Evolutionary conservation across 257 asterid genomes (phyloP).

Genomic region (Nicotiana sylvestris): DNA sequence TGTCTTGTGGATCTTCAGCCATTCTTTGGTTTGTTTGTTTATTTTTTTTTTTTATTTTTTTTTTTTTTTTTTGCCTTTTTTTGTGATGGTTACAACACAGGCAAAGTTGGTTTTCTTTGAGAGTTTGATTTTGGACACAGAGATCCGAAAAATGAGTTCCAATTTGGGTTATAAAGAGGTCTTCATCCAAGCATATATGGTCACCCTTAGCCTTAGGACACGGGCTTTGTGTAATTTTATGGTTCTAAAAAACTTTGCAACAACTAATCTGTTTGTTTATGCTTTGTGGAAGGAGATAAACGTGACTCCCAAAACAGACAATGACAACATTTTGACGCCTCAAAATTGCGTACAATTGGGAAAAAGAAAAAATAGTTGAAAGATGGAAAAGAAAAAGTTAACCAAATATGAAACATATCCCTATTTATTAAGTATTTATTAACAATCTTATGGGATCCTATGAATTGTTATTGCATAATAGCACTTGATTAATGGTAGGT

Average conservation of each 20-base stretch:
- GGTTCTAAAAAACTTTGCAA: background rate
- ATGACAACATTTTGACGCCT: background rate
- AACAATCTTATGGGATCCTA: background rate
- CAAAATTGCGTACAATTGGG: background rate
- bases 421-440: background rate
- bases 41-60: too few species aligned
- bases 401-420: background rate
- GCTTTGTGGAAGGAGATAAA: constrained; percentile 1
- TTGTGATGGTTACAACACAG: background rate
- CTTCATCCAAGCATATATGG: background rate
- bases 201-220: background rate
- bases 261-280: background rate
- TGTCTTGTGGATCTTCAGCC: constrained; percentile 59
- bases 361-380: background rate
- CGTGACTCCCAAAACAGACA: background rate
- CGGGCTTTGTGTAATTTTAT: background rate
- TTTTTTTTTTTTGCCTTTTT: background rate
- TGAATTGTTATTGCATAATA: background rate
- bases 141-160: constrained; percentile 8
- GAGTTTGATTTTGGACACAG: background rate
- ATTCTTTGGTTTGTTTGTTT: constrained; percentile 19
- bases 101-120: background rate
- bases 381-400: background rate
- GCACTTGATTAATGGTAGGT: background rate
- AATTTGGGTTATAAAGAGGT: background rate